Base-by-base conservation (phyloP, 768 basidiomycete genomes). In the Auriscalpium vulgare region DNA sequence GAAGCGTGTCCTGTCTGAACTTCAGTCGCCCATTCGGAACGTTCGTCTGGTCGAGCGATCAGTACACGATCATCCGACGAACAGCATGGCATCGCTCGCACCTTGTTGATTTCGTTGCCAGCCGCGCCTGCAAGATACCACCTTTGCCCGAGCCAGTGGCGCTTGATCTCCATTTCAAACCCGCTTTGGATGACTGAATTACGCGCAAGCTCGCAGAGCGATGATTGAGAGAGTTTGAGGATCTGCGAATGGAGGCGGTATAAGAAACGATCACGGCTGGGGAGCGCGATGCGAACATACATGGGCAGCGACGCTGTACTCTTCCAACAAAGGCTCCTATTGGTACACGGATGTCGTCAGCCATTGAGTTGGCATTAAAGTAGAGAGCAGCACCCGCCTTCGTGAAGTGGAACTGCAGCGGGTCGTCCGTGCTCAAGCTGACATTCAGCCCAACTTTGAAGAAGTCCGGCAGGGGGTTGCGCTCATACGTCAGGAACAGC, bases 121-220 rank as follows among this genome's bases (percentile, higher is more conserved):
- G 84, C 84, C 1, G 90, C 85, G 17, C 97, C 97, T 3, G 92
- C 88, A 8, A 94, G 77, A 70, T 93, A 98, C 92, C 93, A 99
- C 54, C 87, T 74, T 61, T 88, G 82, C 1, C 97, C 97, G 3
- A 99, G 76, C 93, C 93, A 95, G 68, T 91, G 93, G 10, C 91
- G 85, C 73, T 98, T 98, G 65, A 97, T 69, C 68, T 95, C 88
- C 94, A 97, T 98, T 72, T 99, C 97, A 68, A 97, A 98, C 1
- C 97, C 97, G 64, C 91, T 93, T 68, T 98, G 97, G 47, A 88
- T 77, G 36, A 98, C 97, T 0, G 93, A 95, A 73, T 99, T 99
- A 45, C 97, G 85, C n/a, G 97, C 97, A 10, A 99, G 80, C 70
- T 99, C 97, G 11, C 95, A 97, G 56, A 99, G 75, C 0, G 91